Base-by-base conservation (phyloP, 164 flowering plant species). In the Warburgia ugandensis region DNA sequence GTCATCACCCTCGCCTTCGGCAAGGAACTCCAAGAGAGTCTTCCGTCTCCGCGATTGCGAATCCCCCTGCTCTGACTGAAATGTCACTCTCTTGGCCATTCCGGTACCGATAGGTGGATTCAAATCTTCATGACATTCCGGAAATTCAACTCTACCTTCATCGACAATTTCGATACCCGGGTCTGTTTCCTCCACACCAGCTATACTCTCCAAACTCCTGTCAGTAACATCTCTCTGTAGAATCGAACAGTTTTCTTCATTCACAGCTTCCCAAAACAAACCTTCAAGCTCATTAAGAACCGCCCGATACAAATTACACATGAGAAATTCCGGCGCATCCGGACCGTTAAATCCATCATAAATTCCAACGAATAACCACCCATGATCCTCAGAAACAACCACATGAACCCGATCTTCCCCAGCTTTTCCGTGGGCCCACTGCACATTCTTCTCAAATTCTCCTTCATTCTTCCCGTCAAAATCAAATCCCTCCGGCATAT, bases 341-440 rank as follows among this genome's bases (percentile, higher is more conserved):
- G 99, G 97, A 14, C 99, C 99, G 48, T 89, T 94, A 52, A 94
- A 94, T 27, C 99, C 97, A 67, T 89, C 99, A 65, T 94, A 94
- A 60, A 94, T 94, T 54, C 99, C 99, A 28, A 89, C 95, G 58
- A 86, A 94, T 52, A 94, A 55, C 97, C 97, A 94, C 8, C 97
- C 97, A 16, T 78, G 89, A 57, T 89, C 97, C 48, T 89, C 99
- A 9, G 97, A 89, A 3, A 94, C 88, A 4, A 89, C 99, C 51
- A 94, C 97, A 35, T 94, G 99, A 6, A 94, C 99, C 42, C 99
- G 72, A 70, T 94, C 99, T 75, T 94, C 99, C 23, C 99, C 99
- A 0, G 99, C 99, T 65, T 86, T 94, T 55, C 90, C 96, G 33
- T 79, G 71, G n/a, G 97, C 97, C 97, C 99, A 94, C 65, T 89